These are phyloP conservation scores for Sporothrix phasma DNA, from an alignment of 2,329 filamentous ascomycete species.

Conservation along the genomic window DNA sequence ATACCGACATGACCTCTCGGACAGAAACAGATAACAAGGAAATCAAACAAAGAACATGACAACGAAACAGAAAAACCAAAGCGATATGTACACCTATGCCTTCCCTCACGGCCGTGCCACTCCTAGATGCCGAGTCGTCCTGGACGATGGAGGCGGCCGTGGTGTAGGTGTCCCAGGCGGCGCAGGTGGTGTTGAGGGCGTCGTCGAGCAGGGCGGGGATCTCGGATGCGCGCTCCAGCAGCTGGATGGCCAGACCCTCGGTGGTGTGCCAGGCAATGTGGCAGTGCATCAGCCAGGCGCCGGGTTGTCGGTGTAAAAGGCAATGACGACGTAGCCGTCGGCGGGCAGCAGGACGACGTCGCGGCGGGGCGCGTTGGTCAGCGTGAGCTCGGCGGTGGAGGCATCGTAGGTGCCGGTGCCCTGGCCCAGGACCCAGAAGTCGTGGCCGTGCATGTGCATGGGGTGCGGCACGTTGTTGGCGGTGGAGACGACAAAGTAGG, in stretches of 20 bases:
- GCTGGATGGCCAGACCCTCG: slow-evolving; percentile 40
- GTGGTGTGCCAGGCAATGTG: slow-evolving; percentile 43
- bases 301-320: slow-evolving; percentile 39
- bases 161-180: slow-evolving; percentile 9
- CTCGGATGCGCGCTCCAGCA: slow-evolving; percentile 29
- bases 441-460: slow-evolving; percentile 36
- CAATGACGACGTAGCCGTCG: slow-evolving; percentile 35
- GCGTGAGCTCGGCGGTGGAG: slow-evolving; percentile 22
- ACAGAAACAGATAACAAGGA: too few species aligned
- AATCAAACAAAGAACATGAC: too few species aligned
- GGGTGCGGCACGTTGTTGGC: slow-evolving; percentile 25
- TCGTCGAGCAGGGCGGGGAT: slow-evolving; percentile 15
- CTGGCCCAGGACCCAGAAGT: slow-evolving; percentile 30
- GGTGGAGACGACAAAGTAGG: slow-evolving; percentile 17
- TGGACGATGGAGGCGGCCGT: neutral
- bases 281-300: slow-evolving; percentile 43
- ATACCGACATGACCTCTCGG: too few species aligned
- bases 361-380: slow-evolving; percentile 32
- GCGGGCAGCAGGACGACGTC: slow-evolving; percentile 34
- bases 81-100: too few species aligned
- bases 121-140: too few species aligned
- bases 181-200: slow-evolving; percentile 13
- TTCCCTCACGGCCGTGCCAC: too few species aligned
- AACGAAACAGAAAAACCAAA: too few species aligned
- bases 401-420: slow-evolving; percentile 14